Percentiles rank a stretch among this genome's conserved stretches.
These are phyloP conservation scores for Boechera divaricarpa DNA, from an alignment of 345 rosid species.

Conservation along the genomic window DNA sequence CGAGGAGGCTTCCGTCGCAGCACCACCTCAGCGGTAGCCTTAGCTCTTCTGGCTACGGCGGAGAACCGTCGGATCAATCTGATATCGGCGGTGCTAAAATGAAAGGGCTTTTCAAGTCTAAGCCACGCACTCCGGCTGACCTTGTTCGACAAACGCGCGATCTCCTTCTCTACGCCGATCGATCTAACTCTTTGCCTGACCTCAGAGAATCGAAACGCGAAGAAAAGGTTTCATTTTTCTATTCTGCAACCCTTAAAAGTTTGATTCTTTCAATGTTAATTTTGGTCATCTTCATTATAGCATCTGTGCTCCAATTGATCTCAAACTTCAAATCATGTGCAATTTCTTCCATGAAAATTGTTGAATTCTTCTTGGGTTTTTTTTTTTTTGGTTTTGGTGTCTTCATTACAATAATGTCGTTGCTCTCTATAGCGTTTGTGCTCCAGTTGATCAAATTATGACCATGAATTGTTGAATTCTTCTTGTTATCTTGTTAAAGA, in stretches of 20 bases:
- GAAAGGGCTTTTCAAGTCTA: conserved; percentile 90
- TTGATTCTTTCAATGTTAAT: not conserved
- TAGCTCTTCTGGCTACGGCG: conserved; percentile 26
- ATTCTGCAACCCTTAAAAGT: not conserved
- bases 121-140: conserved; percentile 87
- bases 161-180: conserved; percentile 66
- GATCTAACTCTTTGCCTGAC: conserved; percentile 45
- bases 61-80: conserved; percentile 43
- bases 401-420: not conserved
- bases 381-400: not conserved
- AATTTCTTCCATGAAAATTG: no score
- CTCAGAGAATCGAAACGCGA: conserved; percentile 65
- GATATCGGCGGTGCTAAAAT: conserved; percentile 52
- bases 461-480: not conserved
- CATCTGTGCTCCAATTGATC: not conserved
- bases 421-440: not conserved
- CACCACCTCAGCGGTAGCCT: conserved; percentile 39
- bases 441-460: not conserved
- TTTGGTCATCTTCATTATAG: not conserved
- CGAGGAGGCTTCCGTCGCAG: conserved; percentile 50
- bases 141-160: conserved; percentile 88
- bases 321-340: not conserved
- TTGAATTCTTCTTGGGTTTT: no score
- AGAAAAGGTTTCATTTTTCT: conserved; percentile 54
- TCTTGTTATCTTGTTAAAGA: not conserved